phyloP scores from a whole-genome alignment of 768 basidiomycete species.

The Dioszegia crocea region DNA sequence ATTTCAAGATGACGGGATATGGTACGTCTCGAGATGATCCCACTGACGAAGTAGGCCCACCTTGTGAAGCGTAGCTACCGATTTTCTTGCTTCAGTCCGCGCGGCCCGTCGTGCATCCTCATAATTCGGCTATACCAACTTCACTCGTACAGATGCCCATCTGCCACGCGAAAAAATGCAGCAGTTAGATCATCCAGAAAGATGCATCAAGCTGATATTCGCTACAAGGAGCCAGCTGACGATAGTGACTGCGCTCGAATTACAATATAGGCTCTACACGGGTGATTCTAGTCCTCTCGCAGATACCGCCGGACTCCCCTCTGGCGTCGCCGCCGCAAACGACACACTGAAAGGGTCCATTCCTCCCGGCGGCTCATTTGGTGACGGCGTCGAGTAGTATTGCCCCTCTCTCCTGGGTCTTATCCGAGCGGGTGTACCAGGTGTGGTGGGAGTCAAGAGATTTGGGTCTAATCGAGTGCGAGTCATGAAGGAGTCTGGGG shows the following conservation, averaged over 20 bases:
- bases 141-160: no score
- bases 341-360: slow-evolving; percentile 3
- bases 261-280: background rate
- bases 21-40: slow-evolving; percentile 19
- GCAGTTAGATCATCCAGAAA: no score
- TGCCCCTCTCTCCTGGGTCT: background rate
- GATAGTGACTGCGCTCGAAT: no score
- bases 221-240: background rate
- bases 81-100: no score
- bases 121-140: no score
- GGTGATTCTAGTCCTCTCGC: slow-evolving; percentile 2
- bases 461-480: background rate
- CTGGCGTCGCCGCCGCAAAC: slow-evolving; percentile 1
- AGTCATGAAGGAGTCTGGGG: background rate
- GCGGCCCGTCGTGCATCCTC: no score
- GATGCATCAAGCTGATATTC: no score
- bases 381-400: slow-evolving; percentile 1
- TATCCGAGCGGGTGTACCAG: background rate
- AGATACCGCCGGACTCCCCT: slow-evolving; percentile 1
- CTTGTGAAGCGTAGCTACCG: background rate
- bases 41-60: background rate
- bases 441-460: background rate
- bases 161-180: no score
- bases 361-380: slow-evolving; percentile 6
- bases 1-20: slow-evolving; percentile 44